A percentile compares a stretch with the other conserved stretches of the same genome.
Evolutionary conservation across 2,329 filamentous ascomycete species (phyloP).

Genomic region (Hypoxylon sp.): DNA sequence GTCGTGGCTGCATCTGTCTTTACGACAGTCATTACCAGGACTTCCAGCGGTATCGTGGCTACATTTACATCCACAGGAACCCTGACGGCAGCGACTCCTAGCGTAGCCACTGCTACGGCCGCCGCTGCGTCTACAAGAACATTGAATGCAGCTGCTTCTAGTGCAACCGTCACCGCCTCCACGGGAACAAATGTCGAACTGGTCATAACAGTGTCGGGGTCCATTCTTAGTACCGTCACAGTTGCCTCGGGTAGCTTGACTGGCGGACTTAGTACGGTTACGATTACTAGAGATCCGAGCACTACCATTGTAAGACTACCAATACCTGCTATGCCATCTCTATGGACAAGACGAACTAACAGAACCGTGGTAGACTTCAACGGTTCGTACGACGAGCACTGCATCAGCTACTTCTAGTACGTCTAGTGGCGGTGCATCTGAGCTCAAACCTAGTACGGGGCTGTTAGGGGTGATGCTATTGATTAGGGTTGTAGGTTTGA

Average conservation of each 20-base stretch:
- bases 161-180: no score
- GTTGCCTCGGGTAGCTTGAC: not conserved
- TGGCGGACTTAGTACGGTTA: constrained; percentile 10
- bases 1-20: not conserved
- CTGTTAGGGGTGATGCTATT: constrained; percentile 1
- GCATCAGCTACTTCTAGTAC: constrained; percentile 14
- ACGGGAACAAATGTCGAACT: no score
- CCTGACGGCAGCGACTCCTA: not conserved
- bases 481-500: no score
- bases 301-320: constrained; percentile 16
- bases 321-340: not conserved
- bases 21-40: constrained; percentile 16
- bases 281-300: constrained; percentile 9
- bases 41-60: not conserved
- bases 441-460: not conserved
- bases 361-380: constrained; percentile 3
- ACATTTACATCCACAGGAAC: constrained; percentile 17
- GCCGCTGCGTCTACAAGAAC: no score
- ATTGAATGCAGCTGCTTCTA: no score
- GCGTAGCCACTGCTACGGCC: no score
- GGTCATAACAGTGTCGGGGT: no score
- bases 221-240: not conserved
- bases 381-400: constrained; percentile 5
- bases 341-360: constrained; percentile 1
- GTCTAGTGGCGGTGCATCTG: not conserved